Percentiles rank a stretch among this genome's conserved stretches.
Conservation (phyloP, 495 filamentous ascomycete species). For the Lepraria neglecta region DNA sequence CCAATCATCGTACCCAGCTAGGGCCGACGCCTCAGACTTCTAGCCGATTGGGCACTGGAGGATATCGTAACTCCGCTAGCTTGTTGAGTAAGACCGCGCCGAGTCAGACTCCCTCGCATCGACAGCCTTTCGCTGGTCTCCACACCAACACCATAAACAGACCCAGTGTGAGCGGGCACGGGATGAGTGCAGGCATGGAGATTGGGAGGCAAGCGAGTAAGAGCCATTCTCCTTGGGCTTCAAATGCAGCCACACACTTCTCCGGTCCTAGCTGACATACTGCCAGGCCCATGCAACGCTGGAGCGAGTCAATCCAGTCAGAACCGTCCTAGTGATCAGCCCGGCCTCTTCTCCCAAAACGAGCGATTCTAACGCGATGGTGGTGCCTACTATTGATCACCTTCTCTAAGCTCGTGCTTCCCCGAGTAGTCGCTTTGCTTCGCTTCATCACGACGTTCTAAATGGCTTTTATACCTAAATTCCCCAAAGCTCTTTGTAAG, state of each 20-base stretch:
- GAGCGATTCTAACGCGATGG: conserved; percentile 1
- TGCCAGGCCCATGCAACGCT: background rate
- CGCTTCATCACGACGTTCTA: no score
- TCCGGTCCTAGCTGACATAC: background rate
- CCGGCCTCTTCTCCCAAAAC: background rate
- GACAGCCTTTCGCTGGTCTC: conserved; percentile 31
- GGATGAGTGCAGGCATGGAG: conserved; percentile 46
- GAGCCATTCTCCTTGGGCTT: background rate
- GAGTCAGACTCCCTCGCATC: conserved; percentile 28
- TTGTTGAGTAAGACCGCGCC: conserved; percentile 21
- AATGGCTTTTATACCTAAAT: no score
- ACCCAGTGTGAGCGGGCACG: conserved; percentile 35
- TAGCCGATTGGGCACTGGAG: conserved; percentile 4
- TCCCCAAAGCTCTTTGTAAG: no score
- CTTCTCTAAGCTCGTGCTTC: background rate
- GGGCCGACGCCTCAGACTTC: conserved; percentile 20
- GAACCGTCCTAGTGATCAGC: background rate
- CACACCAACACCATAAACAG: conserved; percentile 29
- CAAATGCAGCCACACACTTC: background rate
- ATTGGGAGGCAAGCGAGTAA: conserved; percentile 27
- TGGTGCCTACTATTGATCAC: conserved; percentile 9
- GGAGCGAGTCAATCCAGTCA: background rate
- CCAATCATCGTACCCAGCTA: conserved; percentile 29
- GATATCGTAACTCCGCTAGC: conserved; percentile 15
- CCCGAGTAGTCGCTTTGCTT: no score